Evolutionary conservation across 768 basidiomycete genomes (phyloP).

Genomic region (Hygrocybe coccinea): DNA sequence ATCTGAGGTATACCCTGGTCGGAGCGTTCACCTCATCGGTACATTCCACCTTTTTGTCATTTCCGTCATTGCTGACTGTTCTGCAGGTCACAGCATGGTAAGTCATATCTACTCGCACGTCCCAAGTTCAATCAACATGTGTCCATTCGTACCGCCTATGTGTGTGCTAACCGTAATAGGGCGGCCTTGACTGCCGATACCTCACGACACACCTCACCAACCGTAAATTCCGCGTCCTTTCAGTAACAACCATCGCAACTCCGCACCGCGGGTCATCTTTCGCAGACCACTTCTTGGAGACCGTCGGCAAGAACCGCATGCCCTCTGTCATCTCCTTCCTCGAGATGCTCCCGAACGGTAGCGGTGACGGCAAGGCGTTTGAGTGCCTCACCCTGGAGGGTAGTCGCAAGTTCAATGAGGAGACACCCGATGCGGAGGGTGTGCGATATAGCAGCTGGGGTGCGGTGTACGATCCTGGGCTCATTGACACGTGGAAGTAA

Average conservation of each 20-base stretch:
- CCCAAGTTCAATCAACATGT: neutral
- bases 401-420: constrained; percentile 87
- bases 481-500: constrained; percentile 85
- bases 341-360: constrained; percentile 83
- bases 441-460: constrained; percentile 96
- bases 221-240: constrained; percentile 75
- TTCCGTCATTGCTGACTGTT: constrained; percentile 6
- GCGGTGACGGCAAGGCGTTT: constrained; percentile 93
- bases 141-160: no score
- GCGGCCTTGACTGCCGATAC: constrained; percentile 90
- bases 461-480: constrained; percentile 79
- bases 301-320: constrained; percentile 62
- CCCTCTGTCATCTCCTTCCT: constrained; percentile 69
- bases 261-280: constrained; percentile 94
- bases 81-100: constrained; percentile 70
- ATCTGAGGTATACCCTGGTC: constrained; percentile 72
- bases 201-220: constrained; percentile 73
- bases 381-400: constrained; percentile 76
- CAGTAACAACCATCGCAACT: constrained; percentile 89
- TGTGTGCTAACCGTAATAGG: constrained; percentile 30
- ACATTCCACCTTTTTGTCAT: constrained; percentile 14
- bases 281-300: constrained; percentile 82
- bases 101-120: constrained; percentile 26
- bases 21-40: constrained; percentile 85
- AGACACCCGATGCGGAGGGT: constrained; percentile 70